A percentile compares a stretch with the other conserved stretches of the same genome.
Conservation (phyloP, 176 grass and related monocot species). For the Triticum monococcum region DNA sequence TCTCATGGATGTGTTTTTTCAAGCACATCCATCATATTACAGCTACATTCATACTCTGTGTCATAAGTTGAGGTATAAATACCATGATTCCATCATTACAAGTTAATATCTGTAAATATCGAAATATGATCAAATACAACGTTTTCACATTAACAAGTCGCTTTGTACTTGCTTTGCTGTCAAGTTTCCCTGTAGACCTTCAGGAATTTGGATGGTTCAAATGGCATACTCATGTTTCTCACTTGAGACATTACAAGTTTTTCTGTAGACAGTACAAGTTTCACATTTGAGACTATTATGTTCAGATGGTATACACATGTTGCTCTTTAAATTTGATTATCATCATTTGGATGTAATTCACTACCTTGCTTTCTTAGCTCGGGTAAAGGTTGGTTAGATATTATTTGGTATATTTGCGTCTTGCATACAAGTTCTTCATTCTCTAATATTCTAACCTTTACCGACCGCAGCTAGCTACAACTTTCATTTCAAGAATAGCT, state of each 20-base stretch:
- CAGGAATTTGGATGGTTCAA: neutral
- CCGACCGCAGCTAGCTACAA: neutral
- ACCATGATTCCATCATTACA: neutral
- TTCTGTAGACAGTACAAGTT: too few species aligned
- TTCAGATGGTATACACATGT: neutral
- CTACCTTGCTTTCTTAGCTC: neutral
- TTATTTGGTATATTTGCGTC: neutral
- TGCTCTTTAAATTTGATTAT: neutral
- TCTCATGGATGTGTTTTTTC: neutral
- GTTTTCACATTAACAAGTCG: neutral
- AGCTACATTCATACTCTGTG: neutral
- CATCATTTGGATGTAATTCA: neutral
- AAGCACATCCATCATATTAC: neutral
- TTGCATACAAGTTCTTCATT: conserved; percentile 6
- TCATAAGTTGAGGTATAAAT: neutral
- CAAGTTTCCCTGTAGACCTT: neutral
- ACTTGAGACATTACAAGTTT: too few species aligned
- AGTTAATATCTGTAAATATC: neutral
- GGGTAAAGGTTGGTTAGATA: neutral
- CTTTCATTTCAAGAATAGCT: neutral
- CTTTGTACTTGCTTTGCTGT: neutral
- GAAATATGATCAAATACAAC: neutral
- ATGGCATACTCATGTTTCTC: neutral
- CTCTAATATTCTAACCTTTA: neutral
- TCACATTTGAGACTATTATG: too few species aligned